phyloP scores from a whole-genome alignment of 2,329 filamentous ascomycete genomes.

The Drechslerella stenobrocha region DNA sequence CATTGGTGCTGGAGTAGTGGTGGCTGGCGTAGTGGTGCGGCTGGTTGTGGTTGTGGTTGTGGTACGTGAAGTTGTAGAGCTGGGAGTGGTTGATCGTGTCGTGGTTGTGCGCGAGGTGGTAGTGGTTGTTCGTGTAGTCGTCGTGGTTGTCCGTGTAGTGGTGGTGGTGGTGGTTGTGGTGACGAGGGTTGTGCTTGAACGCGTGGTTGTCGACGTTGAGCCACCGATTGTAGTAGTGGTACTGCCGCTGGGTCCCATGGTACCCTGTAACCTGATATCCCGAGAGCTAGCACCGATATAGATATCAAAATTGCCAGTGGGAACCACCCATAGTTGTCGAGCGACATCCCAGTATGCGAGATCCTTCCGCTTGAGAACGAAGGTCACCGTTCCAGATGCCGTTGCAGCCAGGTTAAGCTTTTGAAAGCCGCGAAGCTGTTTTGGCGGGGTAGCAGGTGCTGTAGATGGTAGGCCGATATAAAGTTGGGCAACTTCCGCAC shows the following conservation, averaged over 20 bases:
- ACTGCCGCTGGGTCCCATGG: slow-evolving; percentile 37
- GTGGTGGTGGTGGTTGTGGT: slow-evolving; percentile 12
- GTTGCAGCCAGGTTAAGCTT: slow-evolving; percentile 62
- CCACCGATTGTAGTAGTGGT: slow-evolving; percentile 40
- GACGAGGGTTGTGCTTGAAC: not conserved
- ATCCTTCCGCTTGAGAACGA: slow-evolving; percentile 65
- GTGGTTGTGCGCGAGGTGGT: slow-evolving; percentile 20
- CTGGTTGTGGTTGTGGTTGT: slow-evolving; percentile 13
- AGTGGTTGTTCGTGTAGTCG: slow-evolving; percentile 8
- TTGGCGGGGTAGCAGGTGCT: slow-evolving; percentile 56
- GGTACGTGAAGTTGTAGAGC: slow-evolving; percentile 11
- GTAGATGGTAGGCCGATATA: slow-evolving; percentile 66
- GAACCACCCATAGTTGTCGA: slow-evolving; percentile 65
- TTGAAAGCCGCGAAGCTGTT: slow-evolving; percentile 66
- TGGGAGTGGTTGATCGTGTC: not conserved
- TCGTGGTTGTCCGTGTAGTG: slow-evolving; percentile 6
- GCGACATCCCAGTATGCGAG: slow-evolving; percentile 67
- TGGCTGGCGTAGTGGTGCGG: slow-evolving; percentile 17
- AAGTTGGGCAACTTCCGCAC: slow-evolving; percentile 64
- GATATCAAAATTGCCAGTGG: slow-evolving; percentile 55
- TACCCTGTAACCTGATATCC: slow-evolving; percentile 46
- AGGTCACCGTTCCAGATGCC: slow-evolving; percentile 59
- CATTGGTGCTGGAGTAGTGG: slow-evolving; percentile 14
- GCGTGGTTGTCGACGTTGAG: slow-evolving; percentile 16
- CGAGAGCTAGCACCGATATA: slow-evolving; percentile 49